These are phyloP conservation scores for Ligustrum vulgare DNA, from an alignment of 257 asterid species.

Conservation along the genomic window DNA sequence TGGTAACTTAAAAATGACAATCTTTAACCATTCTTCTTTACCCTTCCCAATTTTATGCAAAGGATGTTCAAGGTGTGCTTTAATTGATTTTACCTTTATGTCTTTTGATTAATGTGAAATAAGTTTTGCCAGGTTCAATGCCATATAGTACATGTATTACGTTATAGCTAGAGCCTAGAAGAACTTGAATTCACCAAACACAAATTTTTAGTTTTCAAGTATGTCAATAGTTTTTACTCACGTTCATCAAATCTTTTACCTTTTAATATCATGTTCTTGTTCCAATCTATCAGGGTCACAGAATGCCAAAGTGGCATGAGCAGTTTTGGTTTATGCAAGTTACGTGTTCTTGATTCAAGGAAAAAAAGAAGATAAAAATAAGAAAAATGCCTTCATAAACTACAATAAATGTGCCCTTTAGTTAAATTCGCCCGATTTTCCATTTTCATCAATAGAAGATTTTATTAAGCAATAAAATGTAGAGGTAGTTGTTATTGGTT, in stretches of 20 bases:
- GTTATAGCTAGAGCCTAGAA: not conserved
- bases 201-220: not conserved
- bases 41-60: not conserved
- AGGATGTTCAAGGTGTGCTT: not conserved
- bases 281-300: not conserved
- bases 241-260: not conserved
- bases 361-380: not conserved
- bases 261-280: not conserved
- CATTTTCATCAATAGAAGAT: not conserved
- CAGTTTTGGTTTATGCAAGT: not conserved
- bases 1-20: slow-evolving; percentile 2
- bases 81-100: not conserved
- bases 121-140: not conserved
- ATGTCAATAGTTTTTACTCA: not conserved
- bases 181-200: not conserved
- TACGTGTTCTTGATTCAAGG: not conserved
- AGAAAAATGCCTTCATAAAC: too few species aligned
- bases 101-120: not conserved
- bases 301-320: not conserved
- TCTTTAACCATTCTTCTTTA: not conserved
- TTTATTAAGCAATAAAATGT: not conserved
- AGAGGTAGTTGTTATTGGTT: not conserved
- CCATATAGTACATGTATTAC: not conserved
- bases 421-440: not conserved
- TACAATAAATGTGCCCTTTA: not conserved